Conservation (phyloP, 1,284 basidiomycete genomes). For the Apiotrichum siamense region DNA sequence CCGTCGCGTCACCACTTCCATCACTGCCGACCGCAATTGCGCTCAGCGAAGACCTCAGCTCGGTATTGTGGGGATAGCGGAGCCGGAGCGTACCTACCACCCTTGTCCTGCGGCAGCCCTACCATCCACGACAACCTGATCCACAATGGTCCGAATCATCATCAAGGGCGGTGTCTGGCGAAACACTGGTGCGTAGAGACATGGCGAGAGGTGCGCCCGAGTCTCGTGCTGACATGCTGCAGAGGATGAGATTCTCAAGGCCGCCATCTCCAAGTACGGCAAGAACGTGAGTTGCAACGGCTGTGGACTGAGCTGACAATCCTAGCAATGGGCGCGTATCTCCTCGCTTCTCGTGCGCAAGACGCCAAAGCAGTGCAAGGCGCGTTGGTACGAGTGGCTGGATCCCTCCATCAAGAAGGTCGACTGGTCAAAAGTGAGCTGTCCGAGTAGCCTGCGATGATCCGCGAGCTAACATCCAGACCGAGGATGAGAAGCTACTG, state of each 20-base stretch:
- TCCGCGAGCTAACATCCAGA: slow-evolving; percentile 49
- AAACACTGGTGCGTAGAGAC: slow-evolving; percentile 25
- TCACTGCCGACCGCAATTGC: not conserved
- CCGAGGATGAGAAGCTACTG: slow-evolving; percentile 96
- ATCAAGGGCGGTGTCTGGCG: slow-evolving; percentile 76
- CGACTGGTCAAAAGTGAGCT: slow-evolving; percentile 87
- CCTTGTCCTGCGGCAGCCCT: no score
- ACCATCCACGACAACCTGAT: not conserved
- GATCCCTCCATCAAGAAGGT: slow-evolving; percentile 99
- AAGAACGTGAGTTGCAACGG: slow-evolving; percentile 65
- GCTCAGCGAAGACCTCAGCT: no score
- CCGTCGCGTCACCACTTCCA: not conserved
- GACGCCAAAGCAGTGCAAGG: slow-evolving; percentile 99
- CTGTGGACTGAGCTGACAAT: not conserved
- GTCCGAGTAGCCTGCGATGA: no score
- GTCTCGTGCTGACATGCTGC: not conserved
- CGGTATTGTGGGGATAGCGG: no score
- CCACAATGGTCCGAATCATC: slow-evolving; percentile 65
- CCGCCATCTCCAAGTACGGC: slow-evolving; percentile 94
- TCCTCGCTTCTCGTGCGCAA: slow-evolving; percentile 96
- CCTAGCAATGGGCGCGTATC: slow-evolving; percentile 82
- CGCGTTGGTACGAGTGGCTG: slow-evolving; percentile 97
- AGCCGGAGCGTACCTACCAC: no score
- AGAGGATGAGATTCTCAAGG: slow-evolving; percentile 94
- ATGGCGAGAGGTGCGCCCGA: slow-evolving; percentile 2